Evolutionary conservation across 257 asterid species (phyloP).

Genomic region (Solanum medicagineum): DNA sequence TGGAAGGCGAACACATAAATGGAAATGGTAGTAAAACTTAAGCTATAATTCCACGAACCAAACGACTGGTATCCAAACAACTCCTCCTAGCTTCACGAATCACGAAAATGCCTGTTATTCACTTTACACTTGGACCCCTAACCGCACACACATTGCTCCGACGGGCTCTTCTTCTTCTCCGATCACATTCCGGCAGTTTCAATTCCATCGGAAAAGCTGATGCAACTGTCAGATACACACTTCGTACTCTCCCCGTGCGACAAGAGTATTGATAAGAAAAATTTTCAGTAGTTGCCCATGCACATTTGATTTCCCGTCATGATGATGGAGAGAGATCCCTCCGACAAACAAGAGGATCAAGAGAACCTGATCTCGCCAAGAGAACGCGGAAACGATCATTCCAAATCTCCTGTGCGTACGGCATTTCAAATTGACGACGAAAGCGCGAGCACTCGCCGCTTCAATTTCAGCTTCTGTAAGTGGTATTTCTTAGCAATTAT

Average conservation of each 20-base stretch:
- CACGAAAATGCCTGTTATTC: background rate
- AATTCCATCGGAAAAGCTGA: background rate
- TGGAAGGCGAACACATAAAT: no score
- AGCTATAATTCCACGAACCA: background rate
- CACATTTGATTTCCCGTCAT: background rate
- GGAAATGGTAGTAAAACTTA: no score
- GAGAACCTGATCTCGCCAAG: constrained; percentile 51
- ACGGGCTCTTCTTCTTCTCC: background rate
- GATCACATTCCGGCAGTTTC: background rate
- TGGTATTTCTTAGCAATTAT: constrained; percentile 47
- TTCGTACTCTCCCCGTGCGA: background rate
- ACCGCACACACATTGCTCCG: background rate
- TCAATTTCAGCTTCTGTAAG: constrained; percentile 31
- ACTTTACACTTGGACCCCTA: background rate
- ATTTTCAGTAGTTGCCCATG: background rate
- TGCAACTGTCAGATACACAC: background rate
- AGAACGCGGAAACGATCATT: constrained; percentile 23
- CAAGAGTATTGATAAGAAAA: background rate
- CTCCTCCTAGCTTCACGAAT: background rate
- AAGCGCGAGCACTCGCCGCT: constrained; percentile 10
- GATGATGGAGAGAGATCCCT: constrained; percentile 44
- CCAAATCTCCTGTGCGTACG: constrained; percentile 16
- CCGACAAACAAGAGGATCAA: constrained; percentile 88
- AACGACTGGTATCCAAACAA: background rate
- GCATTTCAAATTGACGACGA: constrained; percentile 17